Evolutionary conservation across 371 early-diverging fungal genomes (phyloP).

Genomic region (Conidiobolus incongruus): DNA sequence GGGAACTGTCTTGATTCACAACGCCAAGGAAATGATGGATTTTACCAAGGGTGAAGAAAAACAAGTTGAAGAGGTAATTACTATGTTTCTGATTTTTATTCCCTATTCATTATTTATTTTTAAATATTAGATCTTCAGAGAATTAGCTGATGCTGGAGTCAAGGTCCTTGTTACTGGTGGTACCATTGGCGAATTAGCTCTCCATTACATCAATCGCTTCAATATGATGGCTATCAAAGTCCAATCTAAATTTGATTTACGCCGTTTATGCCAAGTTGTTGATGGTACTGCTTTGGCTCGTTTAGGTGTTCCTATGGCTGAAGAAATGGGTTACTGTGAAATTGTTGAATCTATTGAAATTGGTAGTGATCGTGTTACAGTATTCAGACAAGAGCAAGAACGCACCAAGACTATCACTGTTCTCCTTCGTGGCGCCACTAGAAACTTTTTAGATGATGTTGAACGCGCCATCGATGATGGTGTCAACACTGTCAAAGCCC

Average conservation of each 20-base stretch:
- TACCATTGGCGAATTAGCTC: conserved; percentile 78
- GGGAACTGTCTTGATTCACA: conserved; percentile 95
- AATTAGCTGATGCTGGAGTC: conserved; percentile 77
- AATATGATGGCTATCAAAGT: conserved; percentile 79
- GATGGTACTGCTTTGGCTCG: conserved; percentile 87
- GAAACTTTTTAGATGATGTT: conserved; percentile 89
- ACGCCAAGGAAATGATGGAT: conserved; percentile 89
- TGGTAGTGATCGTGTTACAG: conserved; percentile 89
- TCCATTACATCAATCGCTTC: conserved; percentile 82
- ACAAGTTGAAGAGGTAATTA: conserved; percentile 30
- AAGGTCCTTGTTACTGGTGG: conserved; percentile 83
- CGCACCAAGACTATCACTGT: conserved; percentile 78
- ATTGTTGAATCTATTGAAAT: conserved; percentile 88
- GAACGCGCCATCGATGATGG: conserved; percentile 97
- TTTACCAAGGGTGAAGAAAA: conserved; percentile 88
- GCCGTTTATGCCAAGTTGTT: conserved; percentile 80
- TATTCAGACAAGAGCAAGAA: conserved; percentile 77
- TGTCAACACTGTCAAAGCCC: conserved; percentile 89
- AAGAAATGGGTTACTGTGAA: conserved; percentile 95
- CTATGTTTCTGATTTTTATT: neutral
- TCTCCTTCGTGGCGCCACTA: conserved; percentile 94
- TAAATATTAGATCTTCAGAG: conserved; percentile 34
- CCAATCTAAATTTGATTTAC: conserved; percentile 86
- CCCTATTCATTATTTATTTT: neutral
- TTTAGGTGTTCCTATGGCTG: conserved; percentile 79